Evolutionary conservation across 331 rosid genomes (phyloP), one percentile per base, ranked within the genome.

Genomic region (Arachis monticola): DNA sequence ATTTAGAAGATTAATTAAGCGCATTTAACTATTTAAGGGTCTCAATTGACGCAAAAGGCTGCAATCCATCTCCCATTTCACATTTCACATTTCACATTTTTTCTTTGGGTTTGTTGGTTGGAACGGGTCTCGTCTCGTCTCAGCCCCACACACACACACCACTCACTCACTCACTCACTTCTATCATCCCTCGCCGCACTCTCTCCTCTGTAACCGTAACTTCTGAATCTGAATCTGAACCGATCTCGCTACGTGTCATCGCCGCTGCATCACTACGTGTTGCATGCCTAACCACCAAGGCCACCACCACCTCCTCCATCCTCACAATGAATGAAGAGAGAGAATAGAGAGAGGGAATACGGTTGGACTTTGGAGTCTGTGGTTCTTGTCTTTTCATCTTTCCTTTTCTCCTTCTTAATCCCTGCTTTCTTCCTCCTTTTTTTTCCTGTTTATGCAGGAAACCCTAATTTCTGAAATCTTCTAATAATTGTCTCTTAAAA

Each of bases 401-500:
- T 0, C 5, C 32, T 8, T 8, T 55, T 17, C 31, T 5, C 42
- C 17, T 35, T 7, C 2, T 3, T 7, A 40, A 1, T 30, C 5
- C 3, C 4, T 38, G 1, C 2, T 7, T 45, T 14, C 72, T 65
- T 7, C 6, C 41, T 32, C 38, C 38, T 32, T 2, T 48, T 10
- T 2, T 42, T 30, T 27, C 8, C 56, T 35, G 31, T 8, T 44
- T 8, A 2, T 45, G 52, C 12, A 0, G 3, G 51, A 84, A 84
- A 77, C 85, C 85, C 87, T 84, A 84, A 73, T 76, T 59, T 80
- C 69, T 71, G 60, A 62, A 40, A 6, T 75, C 52, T 69, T 60
- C 8, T n/a, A 11, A 57, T 7, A 32, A 51, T 61, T 73, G 41
- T 52, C 40, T 67, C 67, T 35, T 40, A 60, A 65, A 32, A 63